Evolutionary conservation across 2,329 filamentous ascomycete genomes (phyloP), one percentile per base, ranked within the genome.

Genomic region (Fusarium sp.): DNA sequence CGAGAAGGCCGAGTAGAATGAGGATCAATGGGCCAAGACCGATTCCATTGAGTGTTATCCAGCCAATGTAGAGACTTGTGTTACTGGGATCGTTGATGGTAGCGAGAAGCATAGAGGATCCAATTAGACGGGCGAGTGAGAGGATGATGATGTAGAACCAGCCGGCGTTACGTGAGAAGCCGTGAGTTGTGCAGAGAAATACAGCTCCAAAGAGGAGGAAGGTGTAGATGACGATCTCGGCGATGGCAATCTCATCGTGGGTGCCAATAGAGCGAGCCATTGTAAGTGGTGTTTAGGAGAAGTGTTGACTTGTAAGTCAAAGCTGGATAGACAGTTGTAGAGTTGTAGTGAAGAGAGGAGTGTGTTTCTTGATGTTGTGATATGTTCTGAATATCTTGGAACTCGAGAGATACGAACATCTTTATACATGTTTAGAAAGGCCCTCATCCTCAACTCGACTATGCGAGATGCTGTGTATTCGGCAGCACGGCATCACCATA

Each of bases 131-230:
- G 55, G 76, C 80, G 15, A 88, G 78, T 3, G 88, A 81, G 15
- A 88, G 80, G 24, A 90, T 82, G 15, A 90, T 78, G 69, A 90
- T 84, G 11, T 89, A 81, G 21, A 88, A 82, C 46, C 87, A 89
- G 6, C 88, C 88, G 17, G 85, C 85, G 10, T 88, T 83, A 81
- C 89, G 87, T 6, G 77, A 69, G 73, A 83, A 85, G 84, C 88
- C 77, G 54, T 79, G 76, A 15, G 69, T 74, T 57, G 69, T 86
- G 12, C 86, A 87, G 55, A 89, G 61, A 36, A 73, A 50, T 53
- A 80, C 53, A 36, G 69, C 72, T 19, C 71, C 72, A 43, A 65
- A 44, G 42, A 79, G 70, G 50, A 74, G 71, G 56, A 74, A 55
- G 21, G 68, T 21, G 63, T 75, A 78, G 57, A 78, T 42, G 58